Evolutionary conservation across 768 basidiomycete species (phyloP), one percentile per base, ranked within the genome.

Genomic region (Sporobolomyces pararoseus): DNA sequence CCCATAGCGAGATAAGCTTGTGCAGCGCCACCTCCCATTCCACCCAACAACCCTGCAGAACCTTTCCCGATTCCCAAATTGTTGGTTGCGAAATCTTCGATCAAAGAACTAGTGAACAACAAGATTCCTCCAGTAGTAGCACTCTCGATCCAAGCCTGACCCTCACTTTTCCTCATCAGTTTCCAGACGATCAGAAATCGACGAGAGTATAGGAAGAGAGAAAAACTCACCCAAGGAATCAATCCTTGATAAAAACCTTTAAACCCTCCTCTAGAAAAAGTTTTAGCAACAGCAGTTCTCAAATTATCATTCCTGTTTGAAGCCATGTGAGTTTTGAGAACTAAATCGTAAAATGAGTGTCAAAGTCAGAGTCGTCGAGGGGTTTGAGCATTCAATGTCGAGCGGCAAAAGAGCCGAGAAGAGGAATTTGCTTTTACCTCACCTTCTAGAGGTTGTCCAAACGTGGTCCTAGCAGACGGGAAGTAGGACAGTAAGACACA

Each of bases 291-390:
- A 17, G 96, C 93, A 77, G 90, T 86, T 70, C 84, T 75, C 90
- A 99, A 94, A 19, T 88, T 83, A 79, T 99, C 93, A 34, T 5
- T n/a, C 70, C 96, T 87, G 83, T 98, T 94, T 72, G 95, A 91
- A 66, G 95, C 96, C 93, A 98, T 96, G 79, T 99, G 96, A 21
- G 96, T 99, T 82, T 99, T 99, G 74, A 98, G 81, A 29, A 98
- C 96, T 63, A 47, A 9, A 9, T 17, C 39, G 57, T 21, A 25
- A 27, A 29, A 19, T n/a, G 39, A 37, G 32, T 1, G 17, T 42
- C 7, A 4, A 53, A 32, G 32, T 19, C 46, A 17, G 55, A n/a
- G 44, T 2, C 4, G 16, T 17, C 23, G 13, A 23, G 47, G 6
- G 7, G n/a, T n/a, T n/a, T 25, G 7, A 34, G 12, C 44, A 47